Conservation (phyloP, 2,329 filamentous ascomycete species). For the Calycina marina region DNA sequence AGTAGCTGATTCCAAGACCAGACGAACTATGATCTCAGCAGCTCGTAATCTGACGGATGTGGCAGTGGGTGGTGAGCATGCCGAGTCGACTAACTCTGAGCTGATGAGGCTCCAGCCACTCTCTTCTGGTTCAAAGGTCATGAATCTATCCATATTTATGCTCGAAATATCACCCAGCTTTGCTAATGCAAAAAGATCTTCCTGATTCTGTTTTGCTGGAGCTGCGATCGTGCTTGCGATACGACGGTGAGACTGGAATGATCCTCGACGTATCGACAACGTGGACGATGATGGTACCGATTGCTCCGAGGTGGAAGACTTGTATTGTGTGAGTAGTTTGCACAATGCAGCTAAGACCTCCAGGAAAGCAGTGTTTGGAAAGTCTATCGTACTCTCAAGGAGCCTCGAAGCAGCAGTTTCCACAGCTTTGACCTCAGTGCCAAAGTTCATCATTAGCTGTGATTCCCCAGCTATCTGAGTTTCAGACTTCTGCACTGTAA, state of each 20-base stretch:
- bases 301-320: constrained; percentile 14
- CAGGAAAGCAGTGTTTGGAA: constrained; percentile 68
- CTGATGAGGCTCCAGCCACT: constrained; percentile 66
- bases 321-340: constrained; percentile 40
- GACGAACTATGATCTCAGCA: constrained; percentile 46
- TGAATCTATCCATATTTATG: constrained; percentile 62
- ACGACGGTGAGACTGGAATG: constrained; percentile 19
- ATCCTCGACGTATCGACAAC: not conserved
- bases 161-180: constrained; percentile 60
- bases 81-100: constrained; percentile 34
- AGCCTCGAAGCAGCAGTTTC: constrained; percentile 75
- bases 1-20: constrained; percentile 42
- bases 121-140: constrained; percentile 46
- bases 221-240: constrained; percentile 32
- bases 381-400: constrained; percentile 84
- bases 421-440: constrained; percentile 71
- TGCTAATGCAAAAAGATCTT: constrained; percentile 53
- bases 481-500: constrained; percentile 33
- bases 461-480: constrained; percentile 24
- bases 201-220: constrained; percentile 38
- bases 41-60: constrained; percentile 42
- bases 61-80: constrained; percentile 32
- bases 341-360: constrained; percentile 66
- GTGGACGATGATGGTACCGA: constrained; percentile 15
- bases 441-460: constrained; percentile 49